Base-by-base conservation (phyloP, 1,139 yeast species). In the Hyphopichia buzzinii region DNA sequence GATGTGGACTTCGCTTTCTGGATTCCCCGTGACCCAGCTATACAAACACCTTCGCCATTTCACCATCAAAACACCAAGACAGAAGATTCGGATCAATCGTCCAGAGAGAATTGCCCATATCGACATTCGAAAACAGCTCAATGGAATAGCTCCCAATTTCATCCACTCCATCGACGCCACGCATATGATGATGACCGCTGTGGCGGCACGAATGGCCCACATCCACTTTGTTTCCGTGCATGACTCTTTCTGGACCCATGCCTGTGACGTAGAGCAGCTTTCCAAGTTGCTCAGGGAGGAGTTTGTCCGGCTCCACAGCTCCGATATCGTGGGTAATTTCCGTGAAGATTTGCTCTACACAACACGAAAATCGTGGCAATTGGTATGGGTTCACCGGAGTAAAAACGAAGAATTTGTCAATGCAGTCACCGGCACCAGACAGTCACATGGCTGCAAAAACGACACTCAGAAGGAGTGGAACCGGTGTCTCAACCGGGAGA, bases 171-270 rank as follows among this genome's bases (percentile, higher is more conserved):
- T 70, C 11, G 76, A 70, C 42, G 61, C 75, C 0, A 50, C 60
- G 1, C 76, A 70, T 43, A 54, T 70, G 59, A 43, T 57, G 24
- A 58, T 68, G 64, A 66, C 74, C 0, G 55, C 66, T 25, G 36
- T 55, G 17, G 56, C 52, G 3, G 59, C 65, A 3, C 30, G 41
- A 12, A 26, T 40, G 4, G 34, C 38, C 2, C 41, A 43, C 0
- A 44, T 67, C 11, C 47, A 60, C 6, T 68, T 70, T 50, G 68
- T 58, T 1, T 58, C 73, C 0, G 72, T 70, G 3, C 76, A 70
- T 45, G 76, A 70, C 44, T 67, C 74, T 8, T 70, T 57, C 41
- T 70, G 76, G 76, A 70, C 75, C 2, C 58, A 63, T 41, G 59
- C 74, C 0, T 33, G 52, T 15, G 55, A 62, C 28, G 72, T 65